A percentile compares a stretch with the other conserved stretches of the same genome.
Conservation (phyloP, 176 grass and related monocot species). For the Themeda triandra region DNA sequence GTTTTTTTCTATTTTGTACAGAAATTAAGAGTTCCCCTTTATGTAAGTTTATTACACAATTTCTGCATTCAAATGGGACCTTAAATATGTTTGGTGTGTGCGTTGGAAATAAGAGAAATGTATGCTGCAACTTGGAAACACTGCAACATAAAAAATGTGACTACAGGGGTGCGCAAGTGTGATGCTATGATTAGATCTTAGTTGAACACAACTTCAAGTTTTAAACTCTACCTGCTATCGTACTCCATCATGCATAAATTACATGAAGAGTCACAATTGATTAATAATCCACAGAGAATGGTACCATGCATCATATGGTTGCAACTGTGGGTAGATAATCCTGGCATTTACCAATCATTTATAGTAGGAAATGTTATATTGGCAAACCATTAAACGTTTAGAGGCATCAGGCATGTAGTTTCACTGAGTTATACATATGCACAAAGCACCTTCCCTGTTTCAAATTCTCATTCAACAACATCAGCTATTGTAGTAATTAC, state of each 20-base stretch:
- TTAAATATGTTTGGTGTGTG: background rate
- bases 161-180: background rate
- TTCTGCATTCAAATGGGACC: background rate
- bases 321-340: background rate
- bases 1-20: background rate
- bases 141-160: conserved; percentile 23
- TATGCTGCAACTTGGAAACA: conserved; percentile 6
- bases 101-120: background rate
- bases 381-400: background rate
- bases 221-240: background rate
- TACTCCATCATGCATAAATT: background rate
- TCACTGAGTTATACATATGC: background rate
- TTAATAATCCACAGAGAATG: background rate
- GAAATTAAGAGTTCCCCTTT: background rate
- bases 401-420: background rate
- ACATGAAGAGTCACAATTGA: background rate
- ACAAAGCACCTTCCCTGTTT: conserved; percentile 8
- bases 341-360: background rate
- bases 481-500: conserved; percentile 9
- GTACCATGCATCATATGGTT: background rate
- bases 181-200: background rate
- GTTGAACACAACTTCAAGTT: background rate
- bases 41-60: background rate
- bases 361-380: background rate
- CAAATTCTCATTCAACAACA: background rate